phyloP scores from a whole-genome alignment of 306 rosid species.

The Corylus heterophylla region DNA sequence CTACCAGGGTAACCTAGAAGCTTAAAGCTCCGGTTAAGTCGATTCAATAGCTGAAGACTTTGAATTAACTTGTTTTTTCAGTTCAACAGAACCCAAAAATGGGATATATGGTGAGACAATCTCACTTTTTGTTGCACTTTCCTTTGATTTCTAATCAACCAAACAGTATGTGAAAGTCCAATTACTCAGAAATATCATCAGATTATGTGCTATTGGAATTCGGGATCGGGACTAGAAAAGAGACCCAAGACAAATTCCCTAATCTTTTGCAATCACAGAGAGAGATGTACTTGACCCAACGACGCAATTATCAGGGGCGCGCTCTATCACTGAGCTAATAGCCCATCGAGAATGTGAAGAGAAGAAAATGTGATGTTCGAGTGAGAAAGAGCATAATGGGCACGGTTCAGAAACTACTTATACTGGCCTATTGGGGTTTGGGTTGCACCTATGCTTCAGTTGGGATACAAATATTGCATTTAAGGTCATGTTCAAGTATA shows the following conservation, averaged over 20 bases:
- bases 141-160: background rate
- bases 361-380: background rate
- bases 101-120: too few species aligned
- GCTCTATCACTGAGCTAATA: too few species aligned
- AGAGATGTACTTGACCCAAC: background rate
- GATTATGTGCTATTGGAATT: too few species aligned
- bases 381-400: background rate
- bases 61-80: background rate
- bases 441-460: background rate
- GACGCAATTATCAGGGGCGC: too few species aligned
- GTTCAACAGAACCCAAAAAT: too few species aligned
- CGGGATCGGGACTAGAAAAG: too few species aligned
- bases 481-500: too few species aligned
- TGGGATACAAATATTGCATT: too few species aligned
- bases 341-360: background rate
- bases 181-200: too few species aligned
- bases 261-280: too few species aligned
- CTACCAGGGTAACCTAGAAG: too few species aligned
- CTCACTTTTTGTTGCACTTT: background rate
- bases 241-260: too few species aligned
- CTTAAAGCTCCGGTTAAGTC: background rate
- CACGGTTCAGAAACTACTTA: background rate
- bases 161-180: background rate
- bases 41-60: background rate
- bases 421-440: background rate